Base-by-base conservation (phyloP, 2,329 filamentous ascomycete genomes). In the Berkeleyomyces basicola region DNA sequence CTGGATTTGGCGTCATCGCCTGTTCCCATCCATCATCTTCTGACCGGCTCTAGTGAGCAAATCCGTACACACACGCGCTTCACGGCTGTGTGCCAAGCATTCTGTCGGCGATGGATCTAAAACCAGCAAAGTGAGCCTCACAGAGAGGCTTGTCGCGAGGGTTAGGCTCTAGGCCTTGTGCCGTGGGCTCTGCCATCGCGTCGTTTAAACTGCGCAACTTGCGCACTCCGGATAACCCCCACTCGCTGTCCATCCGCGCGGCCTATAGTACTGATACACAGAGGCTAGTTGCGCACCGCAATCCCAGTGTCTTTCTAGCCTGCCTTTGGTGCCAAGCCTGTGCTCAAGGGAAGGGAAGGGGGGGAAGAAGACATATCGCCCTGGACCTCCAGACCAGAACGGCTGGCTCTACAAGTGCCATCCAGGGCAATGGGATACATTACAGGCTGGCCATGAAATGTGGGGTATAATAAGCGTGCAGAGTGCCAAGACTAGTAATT, bases 401-500 rank as follows among this genome's bases (percentile, higher is more conserved):
- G 7, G n/a, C 9, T 7, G 46, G 46, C 7, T 23, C 7, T 7
- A n/a, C n/a, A 10, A 51, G 46, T 23, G 46, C n/a, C 14, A 51
- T 23, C 46, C 6, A 23, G 46, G 33, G 33, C 46, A 3, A 58
- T 37, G 11, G 10, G 4, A 7, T 42, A 3, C 9, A 23, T 23
- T 7, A 58, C 4, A 58, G 33, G 31, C 23, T 57, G 6, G 7
- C 39, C n/a, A 42, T 11, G 7, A 23, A 51, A 42, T 4, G 46
- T 23, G 33, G 9, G 14, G 9, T 58, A 39, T 23, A 61, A 9
- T 40, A 14, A 61, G 14, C 9, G 14, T 14, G 46, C 43, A 49
- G 36, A 39, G 4, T n/a, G 59, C 59, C 47, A 42, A 61, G 59
- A 61, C 59, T 23, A 23, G 23, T 23, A 55, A 43, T 55, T 61